These are phyloP conservation scores for Tarenaya hassleriana DNA, from an alignment of 345 rosid genomes.

Conservation along the genomic window DNA sequence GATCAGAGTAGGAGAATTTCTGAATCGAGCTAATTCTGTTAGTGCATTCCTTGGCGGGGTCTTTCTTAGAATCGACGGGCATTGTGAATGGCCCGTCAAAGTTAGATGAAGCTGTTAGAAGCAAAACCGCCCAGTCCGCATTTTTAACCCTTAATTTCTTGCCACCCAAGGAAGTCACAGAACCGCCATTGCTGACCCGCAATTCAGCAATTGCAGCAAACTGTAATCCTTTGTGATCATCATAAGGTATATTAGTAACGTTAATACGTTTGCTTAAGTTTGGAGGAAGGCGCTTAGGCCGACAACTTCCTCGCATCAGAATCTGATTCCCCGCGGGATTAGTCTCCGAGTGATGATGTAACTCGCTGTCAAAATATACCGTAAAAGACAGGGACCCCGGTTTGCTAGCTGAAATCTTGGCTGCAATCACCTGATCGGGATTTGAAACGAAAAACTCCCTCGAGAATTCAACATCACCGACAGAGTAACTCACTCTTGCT, in stretches of 20 bases:
- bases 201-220: slow-evolving; percentile 64
- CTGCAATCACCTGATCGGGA: slow-evolving; percentile 62
- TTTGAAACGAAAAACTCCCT: slow-evolving; percentile 72
- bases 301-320: slow-evolving; percentile 64
- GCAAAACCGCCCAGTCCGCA: slow-evolving; percentile 68
- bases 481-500: slow-evolving; percentile 56
- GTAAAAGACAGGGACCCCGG: slow-evolving; percentile 60
- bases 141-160: slow-evolving; percentile 64
- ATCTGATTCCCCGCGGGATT: slow-evolving; percentile 45
- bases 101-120: slow-evolving; percentile 59
- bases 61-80: slow-evolving; percentile 65
- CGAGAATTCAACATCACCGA: slow-evolving; percentile 46
- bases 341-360: slow-evolving; percentile 46
- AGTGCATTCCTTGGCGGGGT: slow-evolving; percentile 45
- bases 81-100: slow-evolving; percentile 73
- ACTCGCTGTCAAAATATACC: slow-evolving; percentile 53
- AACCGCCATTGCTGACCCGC: slow-evolving; percentile 54
- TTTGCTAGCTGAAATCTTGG: slow-evolving; percentile 58
- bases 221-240: slow-evolving; percentile 53
- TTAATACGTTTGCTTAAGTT: slow-evolving; percentile 27
- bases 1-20: slow-evolving; percentile 53
- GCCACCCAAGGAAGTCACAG: slow-evolving; percentile 40
- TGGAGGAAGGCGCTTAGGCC: slow-evolving; percentile 57
- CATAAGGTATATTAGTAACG: slow-evolving; percentile 27
- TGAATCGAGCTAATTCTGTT: slow-evolving; percentile 35